Evolutionary conservation across 805 yeast species (phyloP).

Genomic region (Kluyveromyces wickerhamii): DNA sequence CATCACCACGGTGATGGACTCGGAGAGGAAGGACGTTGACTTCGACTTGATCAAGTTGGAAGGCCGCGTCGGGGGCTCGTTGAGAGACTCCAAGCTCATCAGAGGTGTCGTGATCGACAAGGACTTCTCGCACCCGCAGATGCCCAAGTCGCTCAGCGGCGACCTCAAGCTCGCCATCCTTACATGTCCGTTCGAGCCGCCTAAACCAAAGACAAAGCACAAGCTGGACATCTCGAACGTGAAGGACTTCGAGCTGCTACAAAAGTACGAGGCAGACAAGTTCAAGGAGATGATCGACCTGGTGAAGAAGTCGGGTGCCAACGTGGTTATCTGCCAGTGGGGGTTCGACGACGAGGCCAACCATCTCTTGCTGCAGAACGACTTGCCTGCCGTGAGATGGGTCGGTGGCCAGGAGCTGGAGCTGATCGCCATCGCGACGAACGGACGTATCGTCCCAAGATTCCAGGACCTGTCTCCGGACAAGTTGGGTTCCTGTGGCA

Average conservation of each 20-base stretch:
- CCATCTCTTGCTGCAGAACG: conserved; percentile 78
- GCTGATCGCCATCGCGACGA: conserved; percentile 92
- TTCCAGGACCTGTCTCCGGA: conserved; percentile 81
- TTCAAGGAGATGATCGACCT: conserved; percentile 82
- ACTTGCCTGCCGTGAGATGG: conserved; percentile 96
- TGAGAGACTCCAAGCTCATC: conserved; percentile 77
- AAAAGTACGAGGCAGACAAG: conserved; percentile 84
- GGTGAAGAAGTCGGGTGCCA: conserved; percentile 88
- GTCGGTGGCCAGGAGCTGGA: conserved; percentile 97
- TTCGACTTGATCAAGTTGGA: conserved; percentile 93
- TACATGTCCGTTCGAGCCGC: conserved; percentile 99
- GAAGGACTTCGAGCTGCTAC: conserved; percentile 86
- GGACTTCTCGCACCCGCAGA: conserved; percentile 97
- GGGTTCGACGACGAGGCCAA: conserved; percentile 99
- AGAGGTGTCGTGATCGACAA: conserved; percentile 92
- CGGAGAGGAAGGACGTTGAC: conserved; percentile 89
- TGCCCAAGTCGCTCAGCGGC: conserved; percentile 66
- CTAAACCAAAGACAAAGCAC: conserved; percentile 98
- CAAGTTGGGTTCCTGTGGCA: conserved; percentile 84
- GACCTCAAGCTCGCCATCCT: conserved; percentile 88
- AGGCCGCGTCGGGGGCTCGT: conserved; percentile 91
- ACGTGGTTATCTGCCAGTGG: conserved; percentile 97
- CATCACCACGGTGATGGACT: conserved; percentile 84
- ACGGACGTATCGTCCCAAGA: conserved; percentile 94
- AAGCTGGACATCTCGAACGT: conserved; percentile 89